Percentiles rank a stretch among this genome's conserved stretches.
phyloP scores from a whole-genome alignment of 2,329 filamentous ascomycete species.

The Hypoxylon sp. region DNA sequence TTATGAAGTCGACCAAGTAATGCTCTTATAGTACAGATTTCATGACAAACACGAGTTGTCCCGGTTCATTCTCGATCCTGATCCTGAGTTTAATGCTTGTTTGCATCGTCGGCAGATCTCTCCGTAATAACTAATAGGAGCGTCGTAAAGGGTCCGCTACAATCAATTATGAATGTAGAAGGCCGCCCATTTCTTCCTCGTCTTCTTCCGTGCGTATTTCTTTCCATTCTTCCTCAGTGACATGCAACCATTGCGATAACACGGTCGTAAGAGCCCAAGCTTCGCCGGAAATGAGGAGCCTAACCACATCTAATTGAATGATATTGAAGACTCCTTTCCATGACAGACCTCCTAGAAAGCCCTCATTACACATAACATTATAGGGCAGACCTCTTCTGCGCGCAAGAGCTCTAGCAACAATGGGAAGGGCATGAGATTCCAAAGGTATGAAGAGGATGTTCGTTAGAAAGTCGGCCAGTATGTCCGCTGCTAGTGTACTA shows the following conservation, averaged over 20 bases:
- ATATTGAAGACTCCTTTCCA: conserved; percentile 60
- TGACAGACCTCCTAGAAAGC: conserved; percentile 55
- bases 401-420: conserved; percentile 60
- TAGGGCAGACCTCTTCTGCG: conserved; percentile 55
- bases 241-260: conserved; percentile 56
- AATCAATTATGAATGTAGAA: conserved; percentile 3
- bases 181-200: conserved; percentile 7
- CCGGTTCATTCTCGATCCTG: conserved; percentile 9
- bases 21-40: conserved; percentile 16
- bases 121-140: too few species aligned
- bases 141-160: too few species aligned
- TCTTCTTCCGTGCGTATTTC: conserved; percentile 50
- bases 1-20: conserved; percentile 6
- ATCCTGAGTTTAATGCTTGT: background rate
- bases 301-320: conserved; percentile 60
- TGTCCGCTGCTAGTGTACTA: conserved; percentile 60
- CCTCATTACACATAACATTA: conserved; percentile 56
- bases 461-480: conserved; percentile 59
- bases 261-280: conserved; percentile 60
- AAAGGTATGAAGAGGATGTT: conserved; percentile 60
- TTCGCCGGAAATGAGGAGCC: conserved; percentile 59
- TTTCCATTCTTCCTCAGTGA: conserved; percentile 60
- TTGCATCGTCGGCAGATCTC: background rate
- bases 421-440: conserved; percentile 61
- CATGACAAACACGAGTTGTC: conserved; percentile 8